Conservation (phyloP, 2,329 filamentous ascomycete species). For the Talaromyces amestolkiae region DNA sequence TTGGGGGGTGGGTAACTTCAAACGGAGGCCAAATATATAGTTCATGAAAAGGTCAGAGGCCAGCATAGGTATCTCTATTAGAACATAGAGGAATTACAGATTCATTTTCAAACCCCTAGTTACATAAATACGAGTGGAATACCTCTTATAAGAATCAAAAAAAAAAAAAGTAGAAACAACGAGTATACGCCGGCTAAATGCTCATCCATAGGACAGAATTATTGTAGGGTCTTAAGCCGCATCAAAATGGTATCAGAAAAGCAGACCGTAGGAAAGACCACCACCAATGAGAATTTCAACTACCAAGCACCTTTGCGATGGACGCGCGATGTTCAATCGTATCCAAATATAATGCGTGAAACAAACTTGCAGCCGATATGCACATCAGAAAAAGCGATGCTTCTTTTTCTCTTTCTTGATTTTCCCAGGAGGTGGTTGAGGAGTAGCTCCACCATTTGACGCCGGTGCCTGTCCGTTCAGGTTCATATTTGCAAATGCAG, state of each 20-base stretch:
- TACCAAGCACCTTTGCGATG: neutral
- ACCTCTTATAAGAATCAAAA: neutral
- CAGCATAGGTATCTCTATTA: no score
- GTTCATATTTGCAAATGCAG: slow-evolving; percentile 38
- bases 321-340: slow-evolving; percentile 62
- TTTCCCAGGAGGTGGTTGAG: slow-evolving; percentile 38
- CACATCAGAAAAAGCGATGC: slow-evolving; percentile 52
- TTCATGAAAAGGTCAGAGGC: neutral
- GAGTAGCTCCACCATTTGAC: slow-evolving; percentile 15
- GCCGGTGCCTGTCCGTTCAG: slow-evolving; percentile 31
- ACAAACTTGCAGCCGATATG: slow-evolving; percentile 1
- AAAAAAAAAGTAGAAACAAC: neutral
- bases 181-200: slow-evolving; percentile 12
- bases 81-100: no score
- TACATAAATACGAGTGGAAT: neutral
- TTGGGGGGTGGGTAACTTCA: slow-evolving; percentile 46
- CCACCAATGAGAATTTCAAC: slow-evolving; percentile 20
- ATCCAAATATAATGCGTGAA: neutral
- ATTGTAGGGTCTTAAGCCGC: slow-evolving; percentile 3
- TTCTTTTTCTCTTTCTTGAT: slow-evolving; percentile 58
- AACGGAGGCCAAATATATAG: neutral
- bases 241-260: slow-evolving; percentile 35
- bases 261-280: slow-evolving; percentile 27
- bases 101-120: neutral
- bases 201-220: neutral